Conservation (phyloP, 2,329 filamentous ascomycete genomes). For the Ophiosphaerella narmari region DNA sequence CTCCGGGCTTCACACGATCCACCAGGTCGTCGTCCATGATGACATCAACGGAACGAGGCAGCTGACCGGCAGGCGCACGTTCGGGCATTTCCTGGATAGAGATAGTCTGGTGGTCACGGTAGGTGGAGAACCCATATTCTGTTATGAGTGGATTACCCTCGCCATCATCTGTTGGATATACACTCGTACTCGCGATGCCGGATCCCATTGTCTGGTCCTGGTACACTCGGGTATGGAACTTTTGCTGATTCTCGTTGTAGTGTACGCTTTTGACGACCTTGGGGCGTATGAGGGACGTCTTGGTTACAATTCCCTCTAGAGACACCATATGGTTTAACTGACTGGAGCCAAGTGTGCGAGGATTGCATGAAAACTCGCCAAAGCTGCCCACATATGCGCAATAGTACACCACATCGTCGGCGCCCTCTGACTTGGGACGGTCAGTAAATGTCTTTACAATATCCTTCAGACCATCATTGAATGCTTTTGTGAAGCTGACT, state of each 20-base stretch:
- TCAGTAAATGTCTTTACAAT: constrained; percentile 81
- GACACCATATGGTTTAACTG: constrained; percentile 97
- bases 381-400: constrained; percentile 98
- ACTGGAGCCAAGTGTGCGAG: constrained; percentile 83
- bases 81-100: constrained; percentile 99
- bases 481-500: constrained; percentile 86
- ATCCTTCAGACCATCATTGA: constrained; percentile 87
- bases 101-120: constrained; percentile 95
- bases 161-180: constrained; percentile 93
- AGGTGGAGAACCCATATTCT: constrained; percentile 94
- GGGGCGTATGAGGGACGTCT: constrained; percentile 90
- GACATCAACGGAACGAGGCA: constrained; percentile 93
- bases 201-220: constrained; percentile 95
- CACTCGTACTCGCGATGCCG: constrained; percentile 83
- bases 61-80: constrained; percentile 89
- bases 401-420: constrained; percentile 83
- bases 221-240: constrained; percentile 89
- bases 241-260: constrained; percentile 84
- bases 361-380: constrained; percentile 92
- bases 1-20: constrained; percentile 91
- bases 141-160: constrained; percentile 91
- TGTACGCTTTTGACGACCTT: constrained; percentile 99
- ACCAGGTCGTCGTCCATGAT: constrained; percentile 97
- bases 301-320: constrained; percentile 94
- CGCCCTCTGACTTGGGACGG: constrained; percentile 74